Evolutionary conservation across 164 flowering plant species (phyloP), one percentile per base, ranked within the genome.

Genomic region (Hamamelis virginiana): DNA sequence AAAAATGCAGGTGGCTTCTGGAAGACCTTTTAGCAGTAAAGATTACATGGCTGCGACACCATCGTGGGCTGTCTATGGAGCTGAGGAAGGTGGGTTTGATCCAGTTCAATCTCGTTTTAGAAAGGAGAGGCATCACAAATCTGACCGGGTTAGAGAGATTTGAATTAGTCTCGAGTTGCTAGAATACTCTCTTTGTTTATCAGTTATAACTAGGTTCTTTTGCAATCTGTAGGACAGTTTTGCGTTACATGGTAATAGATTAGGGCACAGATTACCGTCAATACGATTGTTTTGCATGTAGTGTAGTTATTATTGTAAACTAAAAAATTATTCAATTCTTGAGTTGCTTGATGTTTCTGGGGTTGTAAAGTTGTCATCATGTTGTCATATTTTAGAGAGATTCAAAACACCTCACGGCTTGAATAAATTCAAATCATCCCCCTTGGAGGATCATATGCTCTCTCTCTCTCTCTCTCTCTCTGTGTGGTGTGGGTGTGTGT

Each of bases 81-180:
- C 99, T 0, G 80, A 83, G 18, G 99, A 93, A 78, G 98, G 99
- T 58, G 99, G 99, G 27, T 96, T 96, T 77, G 99, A 96, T 83
- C 99, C 99, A 12, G 78, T 77, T 62, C 97, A 93, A 71, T 33
- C 75, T 43, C 85, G 98, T 8, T 90, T 77, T 56, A 83, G 73
- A 75, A 96, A 93, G 77, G 98, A 96, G 77, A 70, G 99, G 44
- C 92, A 78, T 77, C 99, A 96, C 77, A 85, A 76, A 73, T 59
- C 84, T 26, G 15, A 64, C 47, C 63, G 66, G 45, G 58, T 62
- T n/a, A n/a, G 44, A 62, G 64, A 45, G 64, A 75, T 43, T 25
- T 38, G 25, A 67, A 22, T 22, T 23, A 16, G 18, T 22, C 4
- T 45, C 10, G 44, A 28, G 13, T 3, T 21, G 47, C 22, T 45